Evolutionary conservation across 2,329 filamentous ascomycete species (phyloP).

Genomic region (Trichoderma afroharzianum): DNA sequence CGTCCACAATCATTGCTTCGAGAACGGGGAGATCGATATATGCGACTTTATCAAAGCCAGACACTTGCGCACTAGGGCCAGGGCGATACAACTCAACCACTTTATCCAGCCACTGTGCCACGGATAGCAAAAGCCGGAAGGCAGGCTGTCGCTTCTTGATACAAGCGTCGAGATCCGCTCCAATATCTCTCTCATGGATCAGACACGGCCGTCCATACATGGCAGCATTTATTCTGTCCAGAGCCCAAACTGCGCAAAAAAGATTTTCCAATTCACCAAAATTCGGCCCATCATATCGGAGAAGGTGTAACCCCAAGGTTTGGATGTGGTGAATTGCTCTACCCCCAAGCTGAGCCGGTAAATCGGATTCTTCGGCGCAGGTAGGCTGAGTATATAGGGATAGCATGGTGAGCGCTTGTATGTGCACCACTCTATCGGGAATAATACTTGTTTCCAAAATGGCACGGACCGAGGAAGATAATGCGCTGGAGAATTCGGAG

Average conservation of each 20-base stretch:
- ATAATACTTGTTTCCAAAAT: conserved; percentile 53
- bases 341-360: conserved; percentile 50
- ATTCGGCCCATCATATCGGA: conserved; percentile 38
- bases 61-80: conserved; percentile 38
- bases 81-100: conserved; percentile 61
- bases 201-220: conserved; percentile 58
- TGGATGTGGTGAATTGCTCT: conserved; percentile 56
- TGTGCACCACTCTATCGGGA: conserved; percentile 51
- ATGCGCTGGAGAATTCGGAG: conserved; percentile 45
- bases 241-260: conserved; percentile 58
- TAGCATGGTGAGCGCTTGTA: conserved; percentile 51
- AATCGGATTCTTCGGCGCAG: conserved; percentile 50
- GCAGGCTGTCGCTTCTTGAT: conserved; percentile 49
- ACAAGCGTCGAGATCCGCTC: conserved; percentile 49
- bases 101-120: conserved; percentile 54
- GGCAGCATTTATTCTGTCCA: conserved; percentile 57
- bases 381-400: conserved; percentile 58
- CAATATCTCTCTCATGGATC: conserved; percentile 59
- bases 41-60: conserved; percentile 40
- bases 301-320: conserved; percentile 53
- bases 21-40: conserved; percentile 54
- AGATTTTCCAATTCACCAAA: conserved; percentile 45
- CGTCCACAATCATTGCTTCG: conserved; percentile 55
- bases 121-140: conserved; percentile 55
- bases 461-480: conserved; percentile 47